A percentile compares a stretch with the other conserved stretches of the same genome.
phyloP scores from a whole-genome alignment of 75 land plant species.

The Pinus albicaulis region DNA sequence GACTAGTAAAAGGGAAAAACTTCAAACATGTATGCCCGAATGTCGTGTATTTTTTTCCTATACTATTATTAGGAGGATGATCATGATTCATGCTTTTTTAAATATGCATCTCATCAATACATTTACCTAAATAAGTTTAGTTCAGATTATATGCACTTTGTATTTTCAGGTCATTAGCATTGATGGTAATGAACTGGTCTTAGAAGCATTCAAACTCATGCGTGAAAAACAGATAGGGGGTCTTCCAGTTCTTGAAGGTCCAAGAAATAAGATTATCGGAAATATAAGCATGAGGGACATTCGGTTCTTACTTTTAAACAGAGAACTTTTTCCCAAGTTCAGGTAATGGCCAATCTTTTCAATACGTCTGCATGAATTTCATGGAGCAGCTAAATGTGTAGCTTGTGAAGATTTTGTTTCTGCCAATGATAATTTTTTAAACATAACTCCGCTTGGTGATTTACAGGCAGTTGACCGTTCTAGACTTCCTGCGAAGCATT shows the following conservation, averaged over 20 bases:
- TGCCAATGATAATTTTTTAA: neutral
- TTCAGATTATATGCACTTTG: neutral
- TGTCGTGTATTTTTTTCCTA: neutral
- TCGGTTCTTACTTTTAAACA: slow-evolving; percentile 71
- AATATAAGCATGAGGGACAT: slow-evolving; percentile 87
- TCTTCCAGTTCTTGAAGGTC: slow-evolving; percentile 78
- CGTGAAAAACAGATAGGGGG: slow-evolving; percentile 79
- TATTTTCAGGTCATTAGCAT: slow-evolving; percentile 57
- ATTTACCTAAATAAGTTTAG: neutral
- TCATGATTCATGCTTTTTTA: neutral
- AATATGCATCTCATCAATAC: neutral
- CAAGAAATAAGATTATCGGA: slow-evolving; percentile 61
- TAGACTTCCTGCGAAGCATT: slow-evolving; percentile 63
- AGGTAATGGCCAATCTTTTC: slow-evolving; percentile 38
- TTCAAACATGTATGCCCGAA: neutral
- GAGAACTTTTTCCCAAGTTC: slow-evolving; percentile 74
- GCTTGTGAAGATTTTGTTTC: neutral
- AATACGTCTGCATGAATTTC: neutral
- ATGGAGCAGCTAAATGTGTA: neutral
- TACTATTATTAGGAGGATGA: neutral
- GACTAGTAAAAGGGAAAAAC: neutral
- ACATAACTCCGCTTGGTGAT: neutral
- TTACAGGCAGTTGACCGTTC: slow-evolving; percentile 74
- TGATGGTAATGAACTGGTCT: slow-evolving; percentile 58
- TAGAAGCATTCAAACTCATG: slow-evolving; percentile 90